phyloP scores from a whole-genome alignment of 257 asterid species.

The Pogostemon cablin region DNA sequence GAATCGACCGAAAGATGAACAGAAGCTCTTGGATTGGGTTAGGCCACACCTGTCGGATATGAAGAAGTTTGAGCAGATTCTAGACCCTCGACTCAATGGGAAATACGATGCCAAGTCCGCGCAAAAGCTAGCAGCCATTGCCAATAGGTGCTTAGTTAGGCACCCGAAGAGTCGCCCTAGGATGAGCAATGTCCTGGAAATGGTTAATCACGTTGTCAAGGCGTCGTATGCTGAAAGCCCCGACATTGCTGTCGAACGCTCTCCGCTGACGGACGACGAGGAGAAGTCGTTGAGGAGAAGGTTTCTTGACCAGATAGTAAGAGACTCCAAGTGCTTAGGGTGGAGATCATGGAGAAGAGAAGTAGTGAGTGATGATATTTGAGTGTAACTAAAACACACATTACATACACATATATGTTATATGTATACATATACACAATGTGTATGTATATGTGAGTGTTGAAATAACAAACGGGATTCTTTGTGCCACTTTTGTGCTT shows the following conservation, averaged over 20 bases:
- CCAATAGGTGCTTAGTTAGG: conserved; percentile 66
- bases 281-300: conserved; percentile 46
- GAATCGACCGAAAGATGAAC: conserved; percentile 77
- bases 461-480: neutral
- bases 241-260: conserved; percentile 34
- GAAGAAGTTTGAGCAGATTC: conserved; percentile 71
- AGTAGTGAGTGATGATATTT: conserved; percentile 42
- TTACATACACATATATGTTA: neutral
- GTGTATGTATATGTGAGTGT: neutral
- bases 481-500: too few species aligned
- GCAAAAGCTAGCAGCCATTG: conserved; percentile 81
- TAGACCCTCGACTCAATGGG: conserved; percentile 82
- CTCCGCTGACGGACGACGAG: conserved; percentile 30
- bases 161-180: conserved; percentile 77
- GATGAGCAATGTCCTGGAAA: conserved; percentile 73
- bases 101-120: conserved; percentile 62
- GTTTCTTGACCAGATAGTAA: conserved; percentile 49
- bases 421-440: too few species aligned
- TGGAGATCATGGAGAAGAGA: conserved; percentile 58
- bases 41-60: conserved; percentile 72
- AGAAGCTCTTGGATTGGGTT: conserved; percentile 85
- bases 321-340: conserved; percentile 52
- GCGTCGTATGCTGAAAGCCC: conserved; percentile 33
- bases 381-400: neutral
- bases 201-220: conserved; percentile 53